Evolutionary conservation across 495 filamentous ascomycete genomes (phyloP).

Genomic region (Hyaloscypha bicolor): DNA sequence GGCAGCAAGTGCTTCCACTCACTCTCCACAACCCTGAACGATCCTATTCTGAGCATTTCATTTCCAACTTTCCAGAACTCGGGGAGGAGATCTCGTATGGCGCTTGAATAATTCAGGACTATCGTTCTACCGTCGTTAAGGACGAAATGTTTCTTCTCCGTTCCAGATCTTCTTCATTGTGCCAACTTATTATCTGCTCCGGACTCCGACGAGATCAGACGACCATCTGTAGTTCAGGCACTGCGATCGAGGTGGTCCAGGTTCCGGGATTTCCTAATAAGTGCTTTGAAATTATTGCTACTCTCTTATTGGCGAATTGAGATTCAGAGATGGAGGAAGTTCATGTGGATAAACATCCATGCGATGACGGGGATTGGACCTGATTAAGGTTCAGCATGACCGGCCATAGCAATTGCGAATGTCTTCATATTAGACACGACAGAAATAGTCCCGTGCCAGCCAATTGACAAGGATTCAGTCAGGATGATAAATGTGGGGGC

Average conservation of each 20-base stretch:
- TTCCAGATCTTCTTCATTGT: background rate
- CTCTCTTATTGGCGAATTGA: background rate
- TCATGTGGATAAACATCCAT: constrained; percentile 2
- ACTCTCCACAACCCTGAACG: background rate
- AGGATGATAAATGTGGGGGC: background rate
- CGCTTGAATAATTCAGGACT: background rate
- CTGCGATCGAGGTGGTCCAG: background rate
- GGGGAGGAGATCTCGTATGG: too few relatives aligned
- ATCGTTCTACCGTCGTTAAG: background rate
- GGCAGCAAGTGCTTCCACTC: background rate
- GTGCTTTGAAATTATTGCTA: background rate
- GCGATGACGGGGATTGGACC: background rate
- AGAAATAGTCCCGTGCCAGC: background rate
- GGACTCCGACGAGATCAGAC: background rate
- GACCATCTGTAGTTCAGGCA: background rate
- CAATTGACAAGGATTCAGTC: background rate
- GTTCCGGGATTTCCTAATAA: background rate
- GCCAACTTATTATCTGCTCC: background rate
- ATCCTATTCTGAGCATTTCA: background rate
- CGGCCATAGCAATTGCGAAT: constrained; percentile 4
- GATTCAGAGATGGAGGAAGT: background rate
- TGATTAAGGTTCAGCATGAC: background rate
- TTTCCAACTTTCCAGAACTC: background rate
- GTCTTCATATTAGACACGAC: background rate
- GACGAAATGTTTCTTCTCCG: background rate